Conservation (phyloP, 257 asterid genomes). For the Knoxia roxburghii region DNA sequence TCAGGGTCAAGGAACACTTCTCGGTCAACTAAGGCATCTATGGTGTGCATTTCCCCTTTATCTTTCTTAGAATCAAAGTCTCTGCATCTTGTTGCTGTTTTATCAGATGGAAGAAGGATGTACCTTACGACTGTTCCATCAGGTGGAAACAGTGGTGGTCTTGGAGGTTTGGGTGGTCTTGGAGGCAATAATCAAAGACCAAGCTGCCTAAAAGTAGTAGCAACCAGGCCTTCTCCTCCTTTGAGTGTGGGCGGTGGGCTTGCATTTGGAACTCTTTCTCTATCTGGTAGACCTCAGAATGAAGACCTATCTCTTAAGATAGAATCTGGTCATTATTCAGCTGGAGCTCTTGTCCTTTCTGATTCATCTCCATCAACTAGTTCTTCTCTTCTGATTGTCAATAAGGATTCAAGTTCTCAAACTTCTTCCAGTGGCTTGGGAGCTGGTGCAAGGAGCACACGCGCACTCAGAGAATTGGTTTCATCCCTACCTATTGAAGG, state of each 20-base stretch:
- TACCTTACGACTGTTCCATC: conserved; percentile 84
- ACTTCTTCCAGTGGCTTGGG: conserved; percentile 60
- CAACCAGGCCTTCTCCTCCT: conserved; percentile 97
- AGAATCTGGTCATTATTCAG: conserved; percentile 81
- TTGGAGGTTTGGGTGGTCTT: conserved; percentile 63
- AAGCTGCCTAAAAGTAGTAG: conserved; percentile 86
- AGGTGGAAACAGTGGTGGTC: conserved; percentile 61
- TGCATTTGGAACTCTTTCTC: conserved; percentile 73
- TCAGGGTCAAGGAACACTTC: conserved; percentile 60
- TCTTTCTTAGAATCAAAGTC: conserved; percentile 88
- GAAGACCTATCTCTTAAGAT: conserved; percentile 83
- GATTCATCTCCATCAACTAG: conserved; percentile 81
- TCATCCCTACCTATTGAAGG: conserved; percentile 87
- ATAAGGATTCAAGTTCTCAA: conserved; percentile 65
- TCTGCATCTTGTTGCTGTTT: conserved; percentile 84
- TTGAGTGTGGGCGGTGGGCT: conserved; percentile 75
- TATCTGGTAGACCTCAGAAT: conserved; percentile 78
- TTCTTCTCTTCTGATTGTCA: conserved; percentile 82
- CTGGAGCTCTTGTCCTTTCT: conserved; percentile 80
- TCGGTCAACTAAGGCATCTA: conserved; percentile 61
- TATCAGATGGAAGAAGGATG: conserved; percentile 98
- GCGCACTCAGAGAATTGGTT: conserved; percentile 83
- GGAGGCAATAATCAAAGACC: conserved; percentile 49
- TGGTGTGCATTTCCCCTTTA: conserved; percentile 79
- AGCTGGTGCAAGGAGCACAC: conserved; percentile 64